phyloP scores from a whole-genome alignment of 805 yeast genomes.

The Metschnikowia dekortorum region DNA sequence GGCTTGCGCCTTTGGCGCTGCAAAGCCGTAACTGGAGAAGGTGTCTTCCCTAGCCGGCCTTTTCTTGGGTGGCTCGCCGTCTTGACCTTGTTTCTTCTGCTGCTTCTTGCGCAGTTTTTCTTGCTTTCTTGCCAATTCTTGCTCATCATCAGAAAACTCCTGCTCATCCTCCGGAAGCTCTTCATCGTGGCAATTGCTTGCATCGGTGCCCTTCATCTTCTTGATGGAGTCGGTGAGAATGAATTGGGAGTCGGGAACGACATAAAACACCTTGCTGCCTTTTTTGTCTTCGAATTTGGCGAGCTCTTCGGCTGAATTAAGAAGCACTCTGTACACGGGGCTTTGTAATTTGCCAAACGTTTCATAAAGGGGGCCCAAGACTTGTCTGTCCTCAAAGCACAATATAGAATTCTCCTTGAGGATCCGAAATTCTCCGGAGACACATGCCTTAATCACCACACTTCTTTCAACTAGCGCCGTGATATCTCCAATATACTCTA shows the following conservation, averaged over 20 bases:
- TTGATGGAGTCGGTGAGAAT: constrained; percentile 70
- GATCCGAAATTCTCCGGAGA: constrained; percentile 81
- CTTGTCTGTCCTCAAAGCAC: constrained; percentile 65
- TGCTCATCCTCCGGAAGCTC: constrained; percentile 91
- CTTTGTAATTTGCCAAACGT: constrained; percentile 82
- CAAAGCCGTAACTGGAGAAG: constrained; percentile 17
- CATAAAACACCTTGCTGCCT: constrained; percentile 64
- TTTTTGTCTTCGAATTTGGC: constrained; percentile 42
- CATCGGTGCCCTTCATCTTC: constrained; percentile 81
- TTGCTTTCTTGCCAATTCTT: constrained; percentile 67
- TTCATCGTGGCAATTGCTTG: constrained; percentile 92
- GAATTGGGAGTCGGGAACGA: constrained; percentile 77
- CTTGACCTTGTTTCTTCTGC: constrained; percentile 28
- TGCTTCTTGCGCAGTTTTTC: constrained; percentile 56
- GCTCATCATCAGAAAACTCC: constrained; percentile 93
- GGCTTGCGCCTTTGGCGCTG: constrained; percentile 2
- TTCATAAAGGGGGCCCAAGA: constrained; percentile 78
- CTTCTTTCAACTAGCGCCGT: constrained; percentile 67
- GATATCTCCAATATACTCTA: constrained; percentile 69
- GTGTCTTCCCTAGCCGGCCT: constrained; percentile 17
- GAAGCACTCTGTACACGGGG: constrained; percentile 77
- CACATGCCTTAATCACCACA: constrained; percentile 63
- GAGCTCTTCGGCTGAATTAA: constrained; percentile 48
- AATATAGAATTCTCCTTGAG: constrained; percentile 76
- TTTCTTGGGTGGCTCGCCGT: constrained; percentile 14